These are phyloP conservation scores for Prosopis cineraria DNA, from an alignment of 306 rosid species.

Conservation along the genomic window DNA sequence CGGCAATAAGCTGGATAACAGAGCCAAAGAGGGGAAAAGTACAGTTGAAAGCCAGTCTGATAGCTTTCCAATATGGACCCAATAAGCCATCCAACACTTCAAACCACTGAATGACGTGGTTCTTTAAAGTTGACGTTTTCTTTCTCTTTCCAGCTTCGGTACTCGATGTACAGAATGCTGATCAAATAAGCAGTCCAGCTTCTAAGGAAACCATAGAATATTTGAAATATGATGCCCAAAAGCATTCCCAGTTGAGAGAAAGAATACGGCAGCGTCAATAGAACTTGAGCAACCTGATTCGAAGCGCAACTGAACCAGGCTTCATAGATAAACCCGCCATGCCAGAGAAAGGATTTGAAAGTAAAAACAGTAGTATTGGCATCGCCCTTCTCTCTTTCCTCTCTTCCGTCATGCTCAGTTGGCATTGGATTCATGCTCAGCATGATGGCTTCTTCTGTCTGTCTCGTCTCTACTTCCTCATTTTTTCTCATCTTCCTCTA, in stretches of 20 bases:
- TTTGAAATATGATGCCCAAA: slow-evolving; percentile 75
- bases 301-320: too few species aligned
- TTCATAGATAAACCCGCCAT: slow-evolving; percentile 95
- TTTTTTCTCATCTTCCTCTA: too few species aligned
- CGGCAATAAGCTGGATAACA: slow-evolving; percentile 78
- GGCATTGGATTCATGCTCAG: slow-evolving; percentile 50
- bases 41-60: slow-evolving; percentile 93
- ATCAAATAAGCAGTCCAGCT: slow-evolving; percentile 97
- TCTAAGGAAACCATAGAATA: slow-evolving; percentile 81
- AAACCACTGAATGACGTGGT: slow-evolving; percentile 97
- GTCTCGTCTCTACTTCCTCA: too few species aligned
- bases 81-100: slow-evolving; percentile 73
- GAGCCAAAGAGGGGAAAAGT: slow-evolving; percentile 86
- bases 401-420: slow-evolving; percentile 53
- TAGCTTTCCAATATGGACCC: too few species aligned
- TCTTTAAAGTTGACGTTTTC: slow-evolving; percentile 89
- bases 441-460: too few species aligned
- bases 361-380: slow-evolving; percentile 45
- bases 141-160: slow-evolving; percentile 76
- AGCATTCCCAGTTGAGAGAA: slow-evolving; percentile 86
- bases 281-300: slow-evolving; percentile 96
- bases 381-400: slow-evolving; percentile 55
- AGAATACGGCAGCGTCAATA: slow-evolving; percentile 83
- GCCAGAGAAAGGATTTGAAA: slow-evolving; percentile 69
- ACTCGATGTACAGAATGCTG: slow-evolving; percentile 85